Percentiles rank a stretch among this genome's conserved stretches.
Conservation (phyloP, 495 filamentous ascomycete genomes). For the Talaromyces trachyspermus region DNA sequence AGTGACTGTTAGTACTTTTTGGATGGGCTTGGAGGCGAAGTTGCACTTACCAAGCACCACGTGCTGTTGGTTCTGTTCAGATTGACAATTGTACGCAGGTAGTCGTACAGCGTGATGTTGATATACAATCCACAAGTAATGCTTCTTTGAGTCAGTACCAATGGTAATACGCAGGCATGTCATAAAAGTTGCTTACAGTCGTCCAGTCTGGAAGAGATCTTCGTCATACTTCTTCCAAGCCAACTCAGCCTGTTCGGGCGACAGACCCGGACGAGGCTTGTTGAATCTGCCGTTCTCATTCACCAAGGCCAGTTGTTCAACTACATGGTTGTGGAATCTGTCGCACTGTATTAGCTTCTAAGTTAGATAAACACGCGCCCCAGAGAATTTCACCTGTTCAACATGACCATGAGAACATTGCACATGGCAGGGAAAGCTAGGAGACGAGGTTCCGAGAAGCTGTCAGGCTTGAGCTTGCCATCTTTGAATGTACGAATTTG, state of each 20-base stretch:
- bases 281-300: constrained; percentile 68
- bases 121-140: constrained; percentile 78
- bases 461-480: constrained; percentile 52
- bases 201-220: constrained; percentile 76
- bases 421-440: constrained; percentile 50
- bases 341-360: no score
- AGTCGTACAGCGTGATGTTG: constrained; percentile 77
- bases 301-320: constrained; percentile 57
- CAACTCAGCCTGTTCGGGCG: constrained; percentile 43
- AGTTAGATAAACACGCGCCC: not conserved
- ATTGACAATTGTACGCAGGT: constrained; percentile 79
- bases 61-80: constrained; percentile 67
- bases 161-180: not conserved
- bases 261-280: constrained; percentile 43
- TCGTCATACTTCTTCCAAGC: constrained; percentile 70
- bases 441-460: constrained; percentile 48
- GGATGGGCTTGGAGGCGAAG: not conserved
- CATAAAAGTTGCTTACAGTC: constrained; percentile 35
- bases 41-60: constrained; percentile 60
- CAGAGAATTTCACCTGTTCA: constrained; percentile 27
- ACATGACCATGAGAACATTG: constrained; percentile 50
- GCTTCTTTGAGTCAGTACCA: constrained; percentile 16
- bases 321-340: constrained; percentile 75
- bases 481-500: constrained; percentile 48
- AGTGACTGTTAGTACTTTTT: constrained; percentile 1